A percentile compares a stretch with the other conserved stretches of the same genome.
Conservation (phyloP, 768 basidiomycete species). For the Boletus sp. region DNA sequence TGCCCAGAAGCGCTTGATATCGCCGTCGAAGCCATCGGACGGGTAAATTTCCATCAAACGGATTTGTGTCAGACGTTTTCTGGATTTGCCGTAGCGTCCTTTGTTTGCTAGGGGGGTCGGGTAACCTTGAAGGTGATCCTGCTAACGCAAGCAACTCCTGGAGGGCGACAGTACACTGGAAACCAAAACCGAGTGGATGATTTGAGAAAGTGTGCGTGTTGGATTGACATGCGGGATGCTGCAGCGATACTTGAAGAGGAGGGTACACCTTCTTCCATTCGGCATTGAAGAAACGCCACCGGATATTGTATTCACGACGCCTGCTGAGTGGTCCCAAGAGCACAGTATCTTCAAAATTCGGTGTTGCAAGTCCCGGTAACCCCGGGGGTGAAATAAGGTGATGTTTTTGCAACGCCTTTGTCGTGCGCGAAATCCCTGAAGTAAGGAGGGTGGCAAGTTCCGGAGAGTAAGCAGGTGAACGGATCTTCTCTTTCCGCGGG, state of each 20-base stretch:
- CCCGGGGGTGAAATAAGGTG: conserved; percentile 49
- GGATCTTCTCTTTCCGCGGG: conserved; percentile 46
- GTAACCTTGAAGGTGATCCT: conserved; percentile 27
- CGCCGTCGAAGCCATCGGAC: conserved; percentile 42
- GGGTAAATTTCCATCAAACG: conserved; percentile 17
- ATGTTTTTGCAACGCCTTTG: conserved; percentile 40
- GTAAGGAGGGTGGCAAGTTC: conserved; percentile 63
- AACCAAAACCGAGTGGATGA: conserved; percentile 35
- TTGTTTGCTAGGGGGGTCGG: conserved; percentile 33
- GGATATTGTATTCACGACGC: conserved; percentile 69
- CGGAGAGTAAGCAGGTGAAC: conserved; percentile 63
- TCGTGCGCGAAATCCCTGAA: conserved; percentile 43
- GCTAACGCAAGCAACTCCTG: conserved; percentile 47
- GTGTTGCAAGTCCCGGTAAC: conserved; percentile 56
- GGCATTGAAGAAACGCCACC: conserved; percentile 57
- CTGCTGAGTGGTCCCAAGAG: conserved; percentile 67
- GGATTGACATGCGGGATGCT: conserved; percentile 5
- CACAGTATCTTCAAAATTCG: conserved; percentile 53
- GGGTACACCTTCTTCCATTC: conserved; percentile 56
- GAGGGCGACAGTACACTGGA: conserved; percentile 43
- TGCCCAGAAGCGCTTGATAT: conserved; percentile 57
- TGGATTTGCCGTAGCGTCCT: not conserved
- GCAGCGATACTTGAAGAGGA: conserved; percentile 52
- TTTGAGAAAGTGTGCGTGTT: conserved; percentile 11
- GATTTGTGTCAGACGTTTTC: not conserved